Evolutionary conservation across 768 basidiomycete species (phyloP).

Genomic region (Rhodotorula toruloides): DNA sequence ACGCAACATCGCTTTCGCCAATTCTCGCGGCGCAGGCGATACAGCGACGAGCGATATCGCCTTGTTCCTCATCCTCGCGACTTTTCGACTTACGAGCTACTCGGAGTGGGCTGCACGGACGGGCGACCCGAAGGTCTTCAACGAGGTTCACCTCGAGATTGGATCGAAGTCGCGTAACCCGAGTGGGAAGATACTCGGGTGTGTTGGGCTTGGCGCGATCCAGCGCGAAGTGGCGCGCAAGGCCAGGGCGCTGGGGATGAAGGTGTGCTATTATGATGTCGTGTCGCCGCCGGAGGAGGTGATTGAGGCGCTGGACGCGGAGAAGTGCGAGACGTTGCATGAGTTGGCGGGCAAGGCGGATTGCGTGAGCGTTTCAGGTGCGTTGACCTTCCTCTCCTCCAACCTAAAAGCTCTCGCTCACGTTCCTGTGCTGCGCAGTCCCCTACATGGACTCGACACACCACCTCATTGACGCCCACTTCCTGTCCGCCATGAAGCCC

Average conservation of each 20-base stretch:
- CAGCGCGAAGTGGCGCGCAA: not conserved
- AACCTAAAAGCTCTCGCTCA: not conserved
- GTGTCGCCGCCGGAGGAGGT: not conserved
- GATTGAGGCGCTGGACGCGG: not conserved
- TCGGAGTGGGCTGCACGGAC: constrained; percentile 3
- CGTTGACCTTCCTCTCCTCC: not conserved
- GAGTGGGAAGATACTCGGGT: not conserved
- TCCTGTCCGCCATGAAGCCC: not conserved
- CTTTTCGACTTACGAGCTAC: constrained; percentile 2
- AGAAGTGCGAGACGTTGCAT: not conserved
- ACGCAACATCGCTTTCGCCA: constrained; percentile 7
- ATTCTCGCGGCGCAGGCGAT: constrained; percentile 8
- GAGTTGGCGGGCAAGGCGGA: not conserved
- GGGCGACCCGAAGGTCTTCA: not conserved
- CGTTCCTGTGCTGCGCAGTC: not conserved
- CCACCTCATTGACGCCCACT: not conserved
- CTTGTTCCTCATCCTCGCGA: constrained; percentile 9
- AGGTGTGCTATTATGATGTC: constrained; percentile 4
- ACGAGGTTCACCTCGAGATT: constrained; percentile 3
- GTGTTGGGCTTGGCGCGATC: constrained; percentile 8
- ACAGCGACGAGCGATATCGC: constrained; percentile 6
- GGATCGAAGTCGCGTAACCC: not conserved
- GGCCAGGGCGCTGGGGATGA: constrained; percentile 1
- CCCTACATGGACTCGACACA: constrained; percentile 3
- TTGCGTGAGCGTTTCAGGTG: constrained; percentile 6